These are phyloP conservation scores for Podila verticillata DNA, from an alignment of 192 early-diverging fungal species.

Conservation along the genomic window DNA sequence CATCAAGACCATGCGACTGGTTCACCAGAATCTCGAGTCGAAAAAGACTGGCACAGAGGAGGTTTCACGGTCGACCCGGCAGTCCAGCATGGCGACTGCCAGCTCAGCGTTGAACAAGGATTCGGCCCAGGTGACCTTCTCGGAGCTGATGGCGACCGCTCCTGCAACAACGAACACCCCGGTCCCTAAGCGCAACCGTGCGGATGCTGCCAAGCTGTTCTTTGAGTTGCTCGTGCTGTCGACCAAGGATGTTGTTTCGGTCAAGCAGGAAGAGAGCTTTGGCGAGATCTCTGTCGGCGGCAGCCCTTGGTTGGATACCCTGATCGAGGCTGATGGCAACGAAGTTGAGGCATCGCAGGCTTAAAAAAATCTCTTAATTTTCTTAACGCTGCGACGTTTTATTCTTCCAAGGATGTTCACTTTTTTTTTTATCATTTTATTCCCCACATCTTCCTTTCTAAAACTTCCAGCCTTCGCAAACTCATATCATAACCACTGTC, in stretches of 20 bases:
- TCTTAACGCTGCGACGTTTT: background rate
- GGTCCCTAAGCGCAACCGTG: constrained; percentile 56
- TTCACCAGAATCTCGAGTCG: constrained; percentile 57
- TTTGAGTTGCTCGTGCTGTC: constrained; percentile 93
- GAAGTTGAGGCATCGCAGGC: background rate
- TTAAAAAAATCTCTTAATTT: background rate
- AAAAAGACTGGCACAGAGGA: constrained; percentile 34
- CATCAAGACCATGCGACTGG: constrained; percentile 68
- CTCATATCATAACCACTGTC: background rate
- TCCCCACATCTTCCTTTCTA: background rate
- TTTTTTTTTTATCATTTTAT: background rate
- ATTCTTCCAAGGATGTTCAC: too few species aligned
- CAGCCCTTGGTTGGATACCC: constrained; percentile 49
- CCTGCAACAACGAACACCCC: constrained; percentile 2
- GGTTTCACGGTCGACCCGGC: constrained; percentile 29
- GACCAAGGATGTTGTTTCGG: constrained; percentile 85
- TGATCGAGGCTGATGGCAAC: constrained; percentile 32
- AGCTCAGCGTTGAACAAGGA: constrained; percentile 33
- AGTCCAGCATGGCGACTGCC: constrained; percentile 23
- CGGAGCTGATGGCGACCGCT: constrained; percentile 20
- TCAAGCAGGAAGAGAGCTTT: constrained; percentile 83
- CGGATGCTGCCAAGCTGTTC: constrained; percentile 85
- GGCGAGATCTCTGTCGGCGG: constrained; percentile 81
- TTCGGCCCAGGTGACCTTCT: constrained; percentile 22
- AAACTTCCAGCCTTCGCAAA: background rate